Evolutionary conservation across 73 alveolate species (phyloP).

Genomic region (Breviolum minutum): DNA sequence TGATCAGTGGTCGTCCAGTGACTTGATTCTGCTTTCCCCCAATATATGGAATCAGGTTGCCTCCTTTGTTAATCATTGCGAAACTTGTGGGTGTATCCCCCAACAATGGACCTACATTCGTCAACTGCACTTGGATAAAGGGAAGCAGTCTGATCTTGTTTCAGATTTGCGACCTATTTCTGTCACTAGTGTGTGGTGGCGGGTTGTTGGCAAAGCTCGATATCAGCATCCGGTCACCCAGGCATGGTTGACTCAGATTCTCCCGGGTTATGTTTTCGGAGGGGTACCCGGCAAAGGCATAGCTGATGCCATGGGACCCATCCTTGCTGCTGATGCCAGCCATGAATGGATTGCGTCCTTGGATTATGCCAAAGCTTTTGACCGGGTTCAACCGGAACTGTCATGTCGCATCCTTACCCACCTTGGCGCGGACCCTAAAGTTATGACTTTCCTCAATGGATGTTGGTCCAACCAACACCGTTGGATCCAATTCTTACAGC

Average conservation of each 20-base stretch:
- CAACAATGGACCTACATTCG: background rate
- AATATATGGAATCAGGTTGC: background rate
- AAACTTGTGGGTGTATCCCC: background rate
- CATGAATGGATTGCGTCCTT: background rate
- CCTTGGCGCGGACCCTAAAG: background rate
- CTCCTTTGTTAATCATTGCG: background rate
- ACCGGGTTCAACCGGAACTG: background rate
- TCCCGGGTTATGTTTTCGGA: background rate
- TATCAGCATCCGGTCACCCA: background rate
- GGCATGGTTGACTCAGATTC: background rate
- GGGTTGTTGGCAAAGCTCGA: background rate
- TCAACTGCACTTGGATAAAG: constrained; percentile 37
- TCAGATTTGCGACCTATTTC: constrained; percentile 5
- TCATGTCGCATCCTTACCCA: background rate
- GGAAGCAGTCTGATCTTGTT: background rate
- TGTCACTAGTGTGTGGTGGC: constrained; percentile 1
- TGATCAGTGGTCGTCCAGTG: constrained; percentile 5
- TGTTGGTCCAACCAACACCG: background rate
- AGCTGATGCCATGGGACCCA: constrained; percentile 27
- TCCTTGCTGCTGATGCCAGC: background rate
- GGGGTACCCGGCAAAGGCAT: constrained; percentile 20
- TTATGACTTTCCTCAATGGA: background rate
- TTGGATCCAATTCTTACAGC: background rate
- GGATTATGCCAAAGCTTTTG: constrained; percentile 26
- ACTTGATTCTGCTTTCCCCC: background rate